phyloP scores from a whole-genome alignment of 805 yeast species.

The Teunomyces stri region DNA sequence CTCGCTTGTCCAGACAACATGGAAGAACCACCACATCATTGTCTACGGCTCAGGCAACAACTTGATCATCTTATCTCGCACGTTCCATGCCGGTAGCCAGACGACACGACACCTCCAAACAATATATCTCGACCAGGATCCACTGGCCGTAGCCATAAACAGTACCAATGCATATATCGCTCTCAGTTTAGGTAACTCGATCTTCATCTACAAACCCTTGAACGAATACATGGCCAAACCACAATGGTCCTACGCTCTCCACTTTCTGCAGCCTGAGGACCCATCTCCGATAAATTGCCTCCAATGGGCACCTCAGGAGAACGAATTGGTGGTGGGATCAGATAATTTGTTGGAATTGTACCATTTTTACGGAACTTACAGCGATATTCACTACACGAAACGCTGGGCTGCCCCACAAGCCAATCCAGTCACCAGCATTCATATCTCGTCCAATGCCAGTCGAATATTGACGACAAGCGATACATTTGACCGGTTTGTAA shows the following conservation, averaged over 20 bases:
- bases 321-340: conserved; percentile 65
- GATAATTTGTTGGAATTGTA: conserved; percentile 50
- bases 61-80: conserved; percentile 45
- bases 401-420: conserved; percentile 58
- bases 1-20: conserved; percentile 55
- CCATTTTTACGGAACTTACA: conserved; percentile 48
- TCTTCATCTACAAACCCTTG: conserved; percentile 55
- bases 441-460: conserved; percentile 65
- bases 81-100: neutral
- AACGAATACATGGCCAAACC: conserved; percentile 45
- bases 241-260: conserved; percentile 42
- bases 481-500: conserved; percentile 61
- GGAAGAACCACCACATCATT: conserved; percentile 64
- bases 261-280: neutral
- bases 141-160: conserved; percentile 64
- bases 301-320: conserved; percentile 51
- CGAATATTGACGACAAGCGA: conserved; percentile 62
- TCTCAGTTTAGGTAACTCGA: conserved; percentile 43
- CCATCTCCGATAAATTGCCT: conserved; percentile 39
- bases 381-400: conserved; percentile 28
- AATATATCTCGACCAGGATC: conserved; percentile 64
- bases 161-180: conserved; percentile 57
- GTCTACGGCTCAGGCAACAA: conserved; percentile 89
- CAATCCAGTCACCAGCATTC: conserved; percentile 54
- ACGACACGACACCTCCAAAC: conserved; percentile 60